Percentiles rank a stretch among this genome's conserved stretches.
These are phyloP conservation scores for Cadophora malorum DNA, from an alignment of 2,329 filamentous ascomycete genomes.

Conservation along the genomic window DNA sequence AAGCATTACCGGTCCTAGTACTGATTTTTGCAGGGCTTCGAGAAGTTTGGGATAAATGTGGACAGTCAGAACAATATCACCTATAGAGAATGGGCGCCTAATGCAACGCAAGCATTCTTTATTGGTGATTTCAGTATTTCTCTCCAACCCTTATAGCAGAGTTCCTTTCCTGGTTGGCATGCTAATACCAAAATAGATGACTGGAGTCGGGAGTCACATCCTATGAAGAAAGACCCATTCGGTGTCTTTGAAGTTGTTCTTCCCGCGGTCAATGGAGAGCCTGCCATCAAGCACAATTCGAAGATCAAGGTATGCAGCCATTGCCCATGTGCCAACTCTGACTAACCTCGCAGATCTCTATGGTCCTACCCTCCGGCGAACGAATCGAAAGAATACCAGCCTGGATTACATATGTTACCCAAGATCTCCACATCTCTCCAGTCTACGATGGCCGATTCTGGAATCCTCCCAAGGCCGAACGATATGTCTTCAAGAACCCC, in stretches of 20 bases:
- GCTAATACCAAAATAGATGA: slow-evolving; percentile 62
- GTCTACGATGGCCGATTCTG: slow-evolving; percentile 96
- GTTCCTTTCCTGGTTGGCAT: slow-evolving; percentile 19
- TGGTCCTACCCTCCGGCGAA: slow-evolving; percentile 80
- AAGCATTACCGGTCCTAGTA: background rate
- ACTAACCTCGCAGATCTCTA: slow-evolving; percentile 68
- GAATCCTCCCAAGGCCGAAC: slow-evolving; percentile 82
- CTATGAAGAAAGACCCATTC: slow-evolving; percentile 85
- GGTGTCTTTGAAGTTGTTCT: slow-evolving; percentile 87
- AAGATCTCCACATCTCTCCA: slow-evolving; percentile 87
- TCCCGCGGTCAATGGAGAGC: slow-evolving; percentile 73
- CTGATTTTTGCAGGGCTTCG: slow-evolving; percentile 68
- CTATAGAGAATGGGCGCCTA: slow-evolving; percentile 97
- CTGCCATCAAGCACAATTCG: slow-evolving; percentile 88
- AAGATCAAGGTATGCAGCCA: slow-evolving; percentile 80
- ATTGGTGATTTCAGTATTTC: slow-evolving; percentile 89
- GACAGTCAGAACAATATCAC: slow-evolving; percentile 81
- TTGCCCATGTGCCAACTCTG: background rate
- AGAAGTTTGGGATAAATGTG: slow-evolving; percentile 86
- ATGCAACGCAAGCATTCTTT: slow-evolving; percentile 81
- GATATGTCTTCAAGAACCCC: slow-evolving; percentile 83
- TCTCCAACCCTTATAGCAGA: slow-evolving; percentile 25
- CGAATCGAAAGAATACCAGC: slow-evolving; percentile 87
- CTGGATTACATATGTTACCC: slow-evolving; percentile 97
- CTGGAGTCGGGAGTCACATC: slow-evolving; percentile 83